Evolutionary conservation across 202 grass and related monocot species (phyloP).

Genomic region (Hordeum pubiflorum): DNA sequence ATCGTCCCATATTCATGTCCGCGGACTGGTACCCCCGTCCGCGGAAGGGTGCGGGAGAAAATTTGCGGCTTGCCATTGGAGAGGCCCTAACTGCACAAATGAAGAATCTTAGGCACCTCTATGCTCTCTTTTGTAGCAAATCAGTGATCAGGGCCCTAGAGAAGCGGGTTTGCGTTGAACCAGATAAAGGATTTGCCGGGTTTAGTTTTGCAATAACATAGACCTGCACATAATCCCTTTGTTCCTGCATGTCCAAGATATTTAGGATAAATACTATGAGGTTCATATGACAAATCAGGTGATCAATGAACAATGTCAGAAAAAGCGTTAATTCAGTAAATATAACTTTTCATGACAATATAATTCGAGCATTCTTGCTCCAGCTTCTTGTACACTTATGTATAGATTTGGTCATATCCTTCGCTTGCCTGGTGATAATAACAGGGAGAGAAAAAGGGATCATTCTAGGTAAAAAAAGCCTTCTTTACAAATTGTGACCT

Average conservation of each 20-base stretch:
- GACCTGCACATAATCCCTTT: too few species aligned
- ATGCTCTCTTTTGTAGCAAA: neutral
- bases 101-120: neutral
- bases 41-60: too few species aligned
- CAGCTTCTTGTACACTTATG: conserved; percentile 62
- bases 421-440: conserved; percentile 64
- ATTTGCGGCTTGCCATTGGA: too few species aligned
- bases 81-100: neutral
- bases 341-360: conserved; percentile 64
- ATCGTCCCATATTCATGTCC: too few species aligned
- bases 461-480: neutral
- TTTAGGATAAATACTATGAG: neutral
- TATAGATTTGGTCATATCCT: conserved; percentile 77
- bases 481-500: too few species aligned
- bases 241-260: too few species aligned
- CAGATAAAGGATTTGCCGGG: neutral
- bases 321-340: neutral
- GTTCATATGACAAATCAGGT: neutral
- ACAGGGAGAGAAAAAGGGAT: neutral
- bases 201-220: neutral
- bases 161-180: neutral
- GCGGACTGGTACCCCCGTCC: too few species aligned
- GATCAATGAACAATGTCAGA: neutral
- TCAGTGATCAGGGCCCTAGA: neutral
- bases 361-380: conserved; percentile 58